A percentile compares a stretch with the other conserved stretches of the same genome.
phyloP scores from a whole-genome alignment of 371 early-diverging fungal genomes.

The Mortierella sp. region DNA sequence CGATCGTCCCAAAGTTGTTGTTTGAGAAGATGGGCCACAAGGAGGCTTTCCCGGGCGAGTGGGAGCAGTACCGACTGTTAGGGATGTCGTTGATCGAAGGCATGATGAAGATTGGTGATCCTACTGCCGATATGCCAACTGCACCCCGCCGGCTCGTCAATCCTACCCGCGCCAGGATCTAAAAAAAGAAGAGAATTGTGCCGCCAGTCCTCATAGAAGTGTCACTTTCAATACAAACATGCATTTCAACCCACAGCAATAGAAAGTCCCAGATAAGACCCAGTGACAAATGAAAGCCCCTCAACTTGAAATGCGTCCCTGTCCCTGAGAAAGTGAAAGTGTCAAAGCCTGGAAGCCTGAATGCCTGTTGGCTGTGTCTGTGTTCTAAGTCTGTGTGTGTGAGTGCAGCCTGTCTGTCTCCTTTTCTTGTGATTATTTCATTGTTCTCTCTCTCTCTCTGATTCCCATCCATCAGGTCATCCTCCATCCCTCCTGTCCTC shows the following conservation, averaged over 20 bases:
- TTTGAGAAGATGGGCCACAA: conserved; percentile 48
- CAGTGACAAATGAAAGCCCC: conserved; percentile 6
- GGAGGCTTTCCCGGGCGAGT: conserved; percentile 52
- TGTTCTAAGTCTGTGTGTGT: neutral
- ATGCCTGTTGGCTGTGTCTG: neutral
- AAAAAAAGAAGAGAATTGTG: neutral
- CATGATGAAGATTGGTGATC: conserved; percentile 58
- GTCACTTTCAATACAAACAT: too few relatives aligned
- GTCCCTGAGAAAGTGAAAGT: conserved; percentile 2
- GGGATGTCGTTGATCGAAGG: conserved; percentile 55
- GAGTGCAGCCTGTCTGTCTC: neutral
- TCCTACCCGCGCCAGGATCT: conserved; percentile 51
- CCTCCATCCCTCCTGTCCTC: neutral
- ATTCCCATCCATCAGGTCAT: neutral
- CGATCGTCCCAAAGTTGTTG: conserved; percentile 42
- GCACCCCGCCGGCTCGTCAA: conserved; percentile 42
- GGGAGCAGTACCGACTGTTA: conserved; percentile 53
- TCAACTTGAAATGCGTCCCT: conserved; percentile 4
- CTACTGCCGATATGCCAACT: conserved; percentile 20
- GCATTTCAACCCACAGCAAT: too few relatives aligned
- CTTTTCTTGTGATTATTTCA: too few relatives aligned
- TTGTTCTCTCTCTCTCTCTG: neutral
- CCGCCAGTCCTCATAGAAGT: too few relatives aligned
- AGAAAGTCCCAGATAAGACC: too few relatives aligned
- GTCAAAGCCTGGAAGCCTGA: neutral